Evolutionary conservation across 495 filamentous ascomycete genomes (phyloP).

Genomic region (Talaromyces trachyspermus): DNA sequence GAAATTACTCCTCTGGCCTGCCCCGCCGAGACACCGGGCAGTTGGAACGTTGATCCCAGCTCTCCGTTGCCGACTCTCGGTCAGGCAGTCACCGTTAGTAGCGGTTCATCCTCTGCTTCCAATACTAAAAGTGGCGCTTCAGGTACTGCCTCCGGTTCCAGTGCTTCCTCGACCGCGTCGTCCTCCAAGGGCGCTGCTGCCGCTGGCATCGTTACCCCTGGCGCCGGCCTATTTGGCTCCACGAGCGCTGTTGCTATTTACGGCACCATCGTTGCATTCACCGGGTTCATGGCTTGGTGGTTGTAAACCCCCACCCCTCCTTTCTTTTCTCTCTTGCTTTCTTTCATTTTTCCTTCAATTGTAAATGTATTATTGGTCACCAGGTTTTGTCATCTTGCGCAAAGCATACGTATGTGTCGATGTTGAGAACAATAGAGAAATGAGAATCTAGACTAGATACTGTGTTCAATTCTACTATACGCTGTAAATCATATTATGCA

Average conservation of each 20-base stretch:
- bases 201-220: conserved; percentile 10
- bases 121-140: conserved; percentile 8
- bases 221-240: conserved; percentile 9
- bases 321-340: too few relatives aligned
- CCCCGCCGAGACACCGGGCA: conserved; percentile 57
- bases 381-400: too few relatives aligned
- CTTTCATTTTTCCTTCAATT: too few relatives aligned
- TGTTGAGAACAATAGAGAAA: too few relatives aligned
- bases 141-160: conserved; percentile 4
- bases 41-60: conserved; percentile 67
- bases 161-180: conserved; percentile 14
- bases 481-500: background rate
- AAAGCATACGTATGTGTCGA: background rate
- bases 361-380: too few relatives aligned
- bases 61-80: conserved; percentile 63
- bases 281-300: conserved; percentile 10
- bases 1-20: conserved; percentile 50
- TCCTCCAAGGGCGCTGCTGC: conserved; percentile 14
- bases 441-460: too few relatives aligned
- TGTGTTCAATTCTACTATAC: too few relatives aligned
- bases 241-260: conserved; percentile 1
- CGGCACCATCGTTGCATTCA: conserved; percentile 8
- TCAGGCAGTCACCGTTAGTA: conserved; percentile 13
- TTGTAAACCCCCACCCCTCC: too few relatives aligned
- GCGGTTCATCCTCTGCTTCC: background rate